Evolutionary conservation across 306 rosid species (phyloP).

Genomic region (Luffa aegyptiaca): DNA sequence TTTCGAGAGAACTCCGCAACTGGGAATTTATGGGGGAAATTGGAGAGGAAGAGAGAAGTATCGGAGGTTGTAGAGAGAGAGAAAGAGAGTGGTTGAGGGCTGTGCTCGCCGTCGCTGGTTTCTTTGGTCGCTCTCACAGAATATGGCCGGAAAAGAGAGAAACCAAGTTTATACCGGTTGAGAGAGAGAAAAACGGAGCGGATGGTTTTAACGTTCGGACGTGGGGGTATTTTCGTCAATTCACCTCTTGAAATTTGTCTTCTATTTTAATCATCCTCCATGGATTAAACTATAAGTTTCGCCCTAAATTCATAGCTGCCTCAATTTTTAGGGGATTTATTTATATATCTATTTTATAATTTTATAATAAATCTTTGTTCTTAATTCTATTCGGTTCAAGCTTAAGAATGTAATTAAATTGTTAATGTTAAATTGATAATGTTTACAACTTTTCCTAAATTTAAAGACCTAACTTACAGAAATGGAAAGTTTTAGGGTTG

Average conservation of each 20-base stretch:
- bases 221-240: background rate
- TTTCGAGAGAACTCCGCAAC: background rate
- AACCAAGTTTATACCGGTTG: constrained; percentile 30
- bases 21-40: background rate
- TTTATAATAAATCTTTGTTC: too few species aligned
- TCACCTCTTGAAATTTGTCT: background rate
- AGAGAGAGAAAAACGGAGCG: constrained; percentile 6
- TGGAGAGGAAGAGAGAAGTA: background rate
- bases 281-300: background rate
- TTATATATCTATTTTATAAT: too few species aligned
- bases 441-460: too few species aligned
- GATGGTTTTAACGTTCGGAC: constrained; percentile 63
- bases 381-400: too few species aligned
- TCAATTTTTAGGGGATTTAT: too few species aligned
- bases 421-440: too few species aligned
- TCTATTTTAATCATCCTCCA: background rate
- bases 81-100: background rate
- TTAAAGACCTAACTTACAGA: too few species aligned
- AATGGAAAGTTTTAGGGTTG: too few species aligned
- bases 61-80: background rate
- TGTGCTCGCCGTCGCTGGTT: background rate
- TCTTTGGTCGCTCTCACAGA: constrained; percentile 6
- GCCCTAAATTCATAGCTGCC: background rate
- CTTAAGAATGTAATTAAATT: too few species aligned
- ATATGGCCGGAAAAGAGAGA: constrained; percentile 35